These are phyloP conservation scores for Pyrenochaeta sp. DNA, from an alignment of 2,329 filamentous ascomycete species.

Conservation along the genomic window DNA sequence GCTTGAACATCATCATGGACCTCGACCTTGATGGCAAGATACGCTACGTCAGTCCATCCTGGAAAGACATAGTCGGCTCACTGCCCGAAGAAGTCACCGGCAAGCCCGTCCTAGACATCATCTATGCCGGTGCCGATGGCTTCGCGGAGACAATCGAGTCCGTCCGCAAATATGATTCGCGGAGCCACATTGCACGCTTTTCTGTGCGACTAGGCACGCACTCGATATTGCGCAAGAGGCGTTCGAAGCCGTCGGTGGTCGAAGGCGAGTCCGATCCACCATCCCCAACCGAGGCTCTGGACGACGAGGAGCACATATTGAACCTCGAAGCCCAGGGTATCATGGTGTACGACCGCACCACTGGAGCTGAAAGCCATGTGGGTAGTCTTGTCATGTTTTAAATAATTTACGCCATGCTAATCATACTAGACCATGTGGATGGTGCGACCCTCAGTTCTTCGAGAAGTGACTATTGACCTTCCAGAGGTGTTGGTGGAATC, in stretches of 20 bases:
- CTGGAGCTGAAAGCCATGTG: constrained; percentile 90
- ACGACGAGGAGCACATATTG: constrained; percentile 64
- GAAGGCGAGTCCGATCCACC: constrained; percentile 42
- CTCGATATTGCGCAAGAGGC: constrained; percentile 45
- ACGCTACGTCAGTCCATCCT: constrained; percentile 96
- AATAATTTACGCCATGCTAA: constrained; percentile 28
- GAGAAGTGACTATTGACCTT: constrained; percentile 95
- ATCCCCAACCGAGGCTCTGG: constrained; percentile 34
- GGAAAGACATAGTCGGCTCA: constrained; percentile 91
- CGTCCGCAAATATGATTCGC: constrained; percentile 87
- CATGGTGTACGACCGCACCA: constrained; percentile 92
- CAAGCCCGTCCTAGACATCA: constrained; percentile 78
- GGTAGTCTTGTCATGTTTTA: constrained; percentile 51
- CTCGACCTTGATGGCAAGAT: constrained; percentile 88
- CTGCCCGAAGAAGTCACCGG: constrained; percentile 76
- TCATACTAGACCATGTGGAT: constrained; percentile 95
- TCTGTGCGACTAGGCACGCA: constrained; percentile 47
- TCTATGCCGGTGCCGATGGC: constrained; percentile 79
- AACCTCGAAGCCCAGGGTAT: constrained; percentile 96
- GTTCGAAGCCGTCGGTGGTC: constrained; percentile 30
- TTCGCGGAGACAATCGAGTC: constrained; percentile 86
- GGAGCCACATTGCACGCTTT: constrained; percentile 76
- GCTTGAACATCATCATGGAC: constrained; percentile 94
- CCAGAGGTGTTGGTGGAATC: constrained; percentile 90
- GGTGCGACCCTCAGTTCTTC: constrained; percentile 88